Percentiles rank a stretch among this genome's conserved stretches.
Evolutionary conservation across 371 early-diverging fungal species (phyloP).

Genomic region (Syncephalastrum racemosum): DNA sequence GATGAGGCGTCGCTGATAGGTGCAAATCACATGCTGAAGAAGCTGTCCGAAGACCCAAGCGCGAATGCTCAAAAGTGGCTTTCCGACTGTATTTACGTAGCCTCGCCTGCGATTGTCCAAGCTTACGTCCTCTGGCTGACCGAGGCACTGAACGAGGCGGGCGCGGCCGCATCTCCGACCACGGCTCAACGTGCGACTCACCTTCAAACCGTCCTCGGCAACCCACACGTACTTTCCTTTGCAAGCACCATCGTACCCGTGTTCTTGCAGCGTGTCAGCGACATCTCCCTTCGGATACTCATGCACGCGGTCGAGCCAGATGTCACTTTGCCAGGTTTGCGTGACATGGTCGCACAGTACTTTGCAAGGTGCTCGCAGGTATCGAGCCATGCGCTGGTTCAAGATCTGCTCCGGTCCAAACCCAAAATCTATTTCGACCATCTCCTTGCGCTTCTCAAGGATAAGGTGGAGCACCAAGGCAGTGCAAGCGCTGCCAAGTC

Average conservation of each 20-base stretch:
- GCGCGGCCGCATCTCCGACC: no score
- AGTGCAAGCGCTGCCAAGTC: constrained; percentile 10
- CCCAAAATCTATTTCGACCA: constrained; percentile 24
- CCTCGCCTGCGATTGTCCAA: constrained; percentile 19
- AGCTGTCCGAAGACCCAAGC: not conserved
- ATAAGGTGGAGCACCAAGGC: constrained; percentile 13
- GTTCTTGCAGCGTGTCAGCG: constrained; percentile 11
- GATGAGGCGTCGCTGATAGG: no score
- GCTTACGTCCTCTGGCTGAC: constrained; percentile 30
- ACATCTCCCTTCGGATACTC: constrained; percentile 7
- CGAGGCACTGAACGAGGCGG: constrained; percentile 10
- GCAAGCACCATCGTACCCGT: constrained; percentile 24
- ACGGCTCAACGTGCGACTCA: not conserved
- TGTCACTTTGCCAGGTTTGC: no score
- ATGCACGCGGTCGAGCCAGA: not conserved
- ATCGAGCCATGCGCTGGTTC: constrained; percentile 21
- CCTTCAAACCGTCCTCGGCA: not conserved
- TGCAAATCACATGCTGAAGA: no score
- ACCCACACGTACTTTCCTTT: constrained; percentile 8
- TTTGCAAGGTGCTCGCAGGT: constrained; percentile 33
- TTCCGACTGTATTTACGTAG: constrained; percentile 20
- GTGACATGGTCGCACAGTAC: constrained; percentile 19
- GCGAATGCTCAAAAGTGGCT: constrained; percentile 19
- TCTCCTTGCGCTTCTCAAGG: constrained; percentile 19
- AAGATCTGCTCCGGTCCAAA: constrained; percentile 18